Evolutionary conservation across 305 asterid genomes (phyloP).

Genomic region (Fraxinus albicans): DNA sequence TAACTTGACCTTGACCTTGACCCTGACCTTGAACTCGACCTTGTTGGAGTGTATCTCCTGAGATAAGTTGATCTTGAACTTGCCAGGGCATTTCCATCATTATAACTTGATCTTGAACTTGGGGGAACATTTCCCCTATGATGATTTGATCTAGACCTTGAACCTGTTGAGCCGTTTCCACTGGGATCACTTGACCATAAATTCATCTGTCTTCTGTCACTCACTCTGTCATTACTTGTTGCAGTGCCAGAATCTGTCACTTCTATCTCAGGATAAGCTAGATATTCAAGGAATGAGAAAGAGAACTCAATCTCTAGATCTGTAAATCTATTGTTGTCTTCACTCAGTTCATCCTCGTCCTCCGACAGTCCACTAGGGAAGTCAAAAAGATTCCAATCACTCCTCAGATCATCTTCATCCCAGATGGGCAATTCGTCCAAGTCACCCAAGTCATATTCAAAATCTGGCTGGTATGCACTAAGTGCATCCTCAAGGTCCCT

Average conservation of each 20-base stretch:
- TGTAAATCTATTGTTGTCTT: slow-evolving; percentile 14
- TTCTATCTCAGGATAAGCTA: slow-evolving; percentile 26
- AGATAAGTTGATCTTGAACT: slow-evolving; percentile 17
- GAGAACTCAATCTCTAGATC: slow-evolving; percentile 31
- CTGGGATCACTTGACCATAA: slow-evolving; percentile 3
- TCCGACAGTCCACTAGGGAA: slow-evolving; percentile 38
- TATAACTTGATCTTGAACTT: slow-evolving; percentile 21
- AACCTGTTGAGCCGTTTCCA: neutral
- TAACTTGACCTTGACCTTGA: neutral
- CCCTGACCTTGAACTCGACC: neutral
- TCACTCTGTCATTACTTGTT: slow-evolving; percentile 15
- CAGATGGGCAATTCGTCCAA: slow-evolving; percentile 25
- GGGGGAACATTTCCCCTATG: neutral
- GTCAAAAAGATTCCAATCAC: slow-evolving; percentile 40
- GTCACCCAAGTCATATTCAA: slow-evolving; percentile 20
- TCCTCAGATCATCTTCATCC: slow-evolving; percentile 29
- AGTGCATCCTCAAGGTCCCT: slow-evolving; percentile 54
- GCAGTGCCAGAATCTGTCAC: slow-evolving; percentile 29
- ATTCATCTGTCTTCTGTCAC: neutral
- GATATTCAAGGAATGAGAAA: slow-evolving; percentile 29
- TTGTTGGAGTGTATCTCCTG: neutral
- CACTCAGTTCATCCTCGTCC: slow-evolving; percentile 32
- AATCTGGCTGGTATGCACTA: slow-evolving; percentile 37
- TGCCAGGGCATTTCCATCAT: slow-evolving; percentile 6
- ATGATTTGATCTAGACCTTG: neutral